Percentiles rank a stretch among this genome's conserved stretches.
phyloP scores from a whole-genome alignment of 2,329 filamentous ascomycete species.

The Alternaria sp. region DNA sequence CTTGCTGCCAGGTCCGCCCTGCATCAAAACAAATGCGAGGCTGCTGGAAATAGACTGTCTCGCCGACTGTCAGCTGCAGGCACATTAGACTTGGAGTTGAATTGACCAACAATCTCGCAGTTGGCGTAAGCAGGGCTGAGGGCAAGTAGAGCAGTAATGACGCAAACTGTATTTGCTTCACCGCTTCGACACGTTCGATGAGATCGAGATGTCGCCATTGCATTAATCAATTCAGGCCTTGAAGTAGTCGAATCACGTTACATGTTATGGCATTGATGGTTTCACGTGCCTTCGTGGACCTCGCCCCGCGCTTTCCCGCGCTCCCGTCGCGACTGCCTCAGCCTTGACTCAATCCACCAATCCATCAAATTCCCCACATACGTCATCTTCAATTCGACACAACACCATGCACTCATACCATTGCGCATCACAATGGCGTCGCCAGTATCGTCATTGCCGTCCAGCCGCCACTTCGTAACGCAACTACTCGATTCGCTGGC shows the following conservation, averaged over 20 bases:
- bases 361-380: slow-evolving; percentile 15
- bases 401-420: slow-evolving; percentile 6
- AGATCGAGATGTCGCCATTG: not conserved
- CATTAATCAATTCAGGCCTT: too few species aligned
- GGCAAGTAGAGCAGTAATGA: not conserved
- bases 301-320: slow-evolving; percentile 24
- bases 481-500: slow-evolving; percentile 38
- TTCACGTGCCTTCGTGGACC: slow-evolving; percentile 26
- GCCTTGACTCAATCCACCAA: slow-evolving; percentile 22
- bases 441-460: slow-evolving; percentile 26
- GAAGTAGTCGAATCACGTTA: too few species aligned
- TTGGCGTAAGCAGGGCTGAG: not conserved
- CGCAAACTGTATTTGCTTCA: not conserved
- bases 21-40: slow-evolving; percentile 15
- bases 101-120: not conserved
- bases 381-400: slow-evolving; percentile 14
- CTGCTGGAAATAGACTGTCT: slow-evolving; percentile 18
- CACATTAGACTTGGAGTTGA: slow-evolving; percentile 1
- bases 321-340: slow-evolving; percentile 16
- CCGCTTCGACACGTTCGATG: not conserved
- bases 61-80: slow-evolving; percentile 5
- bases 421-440: slow-evolving; percentile 16
- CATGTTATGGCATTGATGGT: too few species aligned
- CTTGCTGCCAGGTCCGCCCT: slow-evolving; percentile 16
- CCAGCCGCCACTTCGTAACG: slow-evolving; percentile 43